Conservation (phyloP, 371 early-diverging fungal genomes). For the Actinomucor elegans region DNA sequence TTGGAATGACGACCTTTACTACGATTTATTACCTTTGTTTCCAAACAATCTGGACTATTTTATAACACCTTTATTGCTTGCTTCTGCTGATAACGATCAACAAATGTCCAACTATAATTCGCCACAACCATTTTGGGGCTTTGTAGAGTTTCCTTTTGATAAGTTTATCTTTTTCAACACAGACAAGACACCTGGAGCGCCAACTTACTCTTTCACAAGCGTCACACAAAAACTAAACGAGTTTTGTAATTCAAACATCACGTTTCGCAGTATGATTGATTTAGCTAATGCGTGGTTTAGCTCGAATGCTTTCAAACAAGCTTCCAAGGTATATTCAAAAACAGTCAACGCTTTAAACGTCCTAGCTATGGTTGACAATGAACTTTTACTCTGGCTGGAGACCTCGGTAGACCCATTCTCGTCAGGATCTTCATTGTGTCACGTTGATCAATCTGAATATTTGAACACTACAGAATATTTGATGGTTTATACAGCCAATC, state of each 20-base stretch:
- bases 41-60: slow-evolving; percentile 6
- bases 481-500: slow-evolving; percentile 38
- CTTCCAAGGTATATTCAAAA: slow-evolving; percentile 18
- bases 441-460: slow-evolving; percentile 35
- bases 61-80: slow-evolving; percentile 31
- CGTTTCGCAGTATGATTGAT: slow-evolving; percentile 29
- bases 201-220: slow-evolving; percentile 6
- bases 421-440: slow-evolving; percentile 41
- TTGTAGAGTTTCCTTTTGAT: slow-evolving; percentile 48
- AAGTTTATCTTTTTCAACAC: slow-evolving; percentile 18
- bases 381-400: slow-evolving; percentile 25
- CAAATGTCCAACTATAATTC: slow-evolving; percentile 1
- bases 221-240: slow-evolving; percentile 21
- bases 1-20: slow-evolving; percentile 45
- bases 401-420: slow-evolving; percentile 36
- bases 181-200: background rate
- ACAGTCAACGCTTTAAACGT: slow-evolving; percentile 15
- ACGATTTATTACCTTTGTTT: slow-evolving; percentile 20
- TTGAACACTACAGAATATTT: slow-evolving; percentile 30
- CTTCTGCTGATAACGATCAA: slow-evolving; percentile 19
- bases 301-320: slow-evolving; percentile 4
- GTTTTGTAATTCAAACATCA: slow-evolving; percentile 27
- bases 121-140: slow-evolving; percentile 44
- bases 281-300: slow-evolving; percentile 39
- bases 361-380: slow-evolving; percentile 14